These are phyloP conservation scores for Talaromyces islandicus DNA, from an alignment of 2,329 filamentous ascomycete genomes.

Conservation along the genomic window DNA sequence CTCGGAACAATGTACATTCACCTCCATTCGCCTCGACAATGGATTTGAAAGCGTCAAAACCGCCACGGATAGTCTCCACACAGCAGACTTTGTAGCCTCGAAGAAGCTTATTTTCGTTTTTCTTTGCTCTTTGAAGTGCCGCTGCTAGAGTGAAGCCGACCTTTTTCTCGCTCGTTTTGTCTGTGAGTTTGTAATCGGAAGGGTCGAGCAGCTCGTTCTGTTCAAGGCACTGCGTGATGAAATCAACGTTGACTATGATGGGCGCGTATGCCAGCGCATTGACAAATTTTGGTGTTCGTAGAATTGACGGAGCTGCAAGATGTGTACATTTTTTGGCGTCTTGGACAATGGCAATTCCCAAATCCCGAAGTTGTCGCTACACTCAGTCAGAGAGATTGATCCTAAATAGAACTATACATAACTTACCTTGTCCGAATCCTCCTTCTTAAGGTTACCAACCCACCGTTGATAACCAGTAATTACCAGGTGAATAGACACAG, in stretches of 20 bases:
- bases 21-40: constrained; percentile 90
- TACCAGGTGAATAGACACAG: constrained; percentile 68
- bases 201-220: constrained; percentile 59
- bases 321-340: constrained; percentile 75
- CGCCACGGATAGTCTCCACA: constrained; percentile 71
- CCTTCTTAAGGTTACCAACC: constrained; percentile 65
- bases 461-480: constrained; percentile 81
- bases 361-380: constrained; percentile 70
- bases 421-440: constrained; percentile 74
- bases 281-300: constrained; percentile 91
- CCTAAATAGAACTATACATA: constrained; percentile 8
- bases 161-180: constrained; percentile 65
- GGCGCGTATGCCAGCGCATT: constrained; percentile 78
- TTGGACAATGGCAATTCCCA: constrained; percentile 75
- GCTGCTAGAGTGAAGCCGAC: constrained; percentile 64
- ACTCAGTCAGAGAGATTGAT: constrained; percentile 5
- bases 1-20: constrained; percentile 69
- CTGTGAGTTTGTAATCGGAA: constrained; percentile 62
- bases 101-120: constrained; percentile 72
- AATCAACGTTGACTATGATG: constrained; percentile 68
- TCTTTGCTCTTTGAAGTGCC: constrained; percentile 63
- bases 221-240: constrained; percentile 71
- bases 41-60: constrained; percentile 73
- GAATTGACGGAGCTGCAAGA: constrained; percentile 76
- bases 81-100: constrained; percentile 76